These are phyloP conservation scores for Pulveroboletus sp. DNA, from an alignment of 768 basidiomycete genomes.

Conservation along the genomic window DNA sequence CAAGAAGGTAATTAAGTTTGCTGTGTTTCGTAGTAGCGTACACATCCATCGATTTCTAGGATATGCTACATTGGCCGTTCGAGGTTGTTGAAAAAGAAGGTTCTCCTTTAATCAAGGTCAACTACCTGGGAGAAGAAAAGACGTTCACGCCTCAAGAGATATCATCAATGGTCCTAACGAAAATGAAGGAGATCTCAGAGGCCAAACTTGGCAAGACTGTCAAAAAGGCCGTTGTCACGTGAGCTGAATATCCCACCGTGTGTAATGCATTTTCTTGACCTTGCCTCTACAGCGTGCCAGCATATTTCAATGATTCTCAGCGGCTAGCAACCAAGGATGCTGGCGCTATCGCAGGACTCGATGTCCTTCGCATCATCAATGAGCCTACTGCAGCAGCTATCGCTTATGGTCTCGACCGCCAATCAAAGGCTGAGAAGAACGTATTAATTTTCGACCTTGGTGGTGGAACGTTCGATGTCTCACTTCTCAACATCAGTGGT, in stretches of 20 bases:
- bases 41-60: conserved; percentile 41
- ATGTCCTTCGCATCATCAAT: conserved; percentile 99
- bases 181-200: conserved; percentile 99
- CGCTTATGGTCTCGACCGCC: conserved; percentile 96
- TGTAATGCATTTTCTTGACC: not conserved
- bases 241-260: conserved; percentile 32
- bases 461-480: conserved; percentile 99
- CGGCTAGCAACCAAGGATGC: conserved; percentile 99
- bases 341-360: conserved; percentile 94
- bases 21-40: not conserved
- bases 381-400: conserved; percentile 99
- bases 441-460: conserved; percentile 99
- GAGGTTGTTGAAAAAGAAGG: conserved; percentile 95
- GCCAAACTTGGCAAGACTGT: conserved; percentile 98
- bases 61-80: conserved; percentile 97
- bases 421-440: conserved; percentile 92
- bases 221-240: conserved; percentile 99
- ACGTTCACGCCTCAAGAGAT: conserved; percentile 98
- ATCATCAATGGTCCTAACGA: conserved; percentile 98
- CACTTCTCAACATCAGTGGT: conserved; percentile 93
- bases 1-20: conserved; percentile 54
- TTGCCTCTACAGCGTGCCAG: conserved; percentile 64
- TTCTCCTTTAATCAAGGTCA: conserved; percentile 93
- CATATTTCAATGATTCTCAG: conserved; percentile 99
- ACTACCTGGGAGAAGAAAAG: conserved; percentile 93